Percentiles rank a stretch among this genome's conserved stretches.
Evolutionary conservation across 768 basidiomycete species (phyloP).

Genomic region (Paxillus rubicundulus): DNA sequence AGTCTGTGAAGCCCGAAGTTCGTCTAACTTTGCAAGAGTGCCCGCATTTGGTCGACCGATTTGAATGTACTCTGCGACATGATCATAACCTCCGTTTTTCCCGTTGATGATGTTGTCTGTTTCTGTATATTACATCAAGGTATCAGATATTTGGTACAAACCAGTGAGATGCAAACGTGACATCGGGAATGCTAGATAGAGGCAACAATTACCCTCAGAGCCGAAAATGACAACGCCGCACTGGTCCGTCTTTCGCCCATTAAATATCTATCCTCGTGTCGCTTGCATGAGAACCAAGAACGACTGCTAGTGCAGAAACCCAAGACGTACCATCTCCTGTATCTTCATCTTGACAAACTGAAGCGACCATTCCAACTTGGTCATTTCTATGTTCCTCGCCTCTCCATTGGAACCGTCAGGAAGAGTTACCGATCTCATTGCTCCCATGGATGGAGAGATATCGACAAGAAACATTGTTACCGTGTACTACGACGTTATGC

Average conservation of each 20-base stretch:
- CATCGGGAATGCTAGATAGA: not conserved
- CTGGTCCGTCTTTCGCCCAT: conserved; percentile 90
- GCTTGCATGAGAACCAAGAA: not conserved
- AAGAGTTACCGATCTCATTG: conserved; percentile 53
- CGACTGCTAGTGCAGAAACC: not conserved
- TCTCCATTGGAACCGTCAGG: conserved; percentile 53
- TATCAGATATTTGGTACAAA: not conserved
- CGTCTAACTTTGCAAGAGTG: conserved; percentile 65
- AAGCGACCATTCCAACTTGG: conserved; percentile 77
- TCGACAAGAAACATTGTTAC: conserved; percentile 91
- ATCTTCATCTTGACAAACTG: conserved; percentile 89
- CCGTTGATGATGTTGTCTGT: conserved; percentile 65
- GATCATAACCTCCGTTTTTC: conserved; percentile 67
- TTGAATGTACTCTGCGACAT: conserved; percentile 67
- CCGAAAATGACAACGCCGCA: conserved; percentile 90
- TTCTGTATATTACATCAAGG: conserved; percentile 35
- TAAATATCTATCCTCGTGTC: conserved; percentile 63
- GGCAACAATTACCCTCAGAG: conserved; percentile 53
- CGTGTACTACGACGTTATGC: conserved; percentile 54
- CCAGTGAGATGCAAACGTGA: not conserved
- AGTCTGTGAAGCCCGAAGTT: conserved; percentile 52
- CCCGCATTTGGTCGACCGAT: conserved; percentile 63
- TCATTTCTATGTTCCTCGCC: conserved; percentile 52
- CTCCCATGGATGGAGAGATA: conserved; percentile 83
- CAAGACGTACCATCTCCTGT: conserved; percentile 76